These are phyloP conservation scores for Fraxinus baroniana DNA, from an alignment of 305 asterid genomes.

Conservation along the genomic window DNA sequence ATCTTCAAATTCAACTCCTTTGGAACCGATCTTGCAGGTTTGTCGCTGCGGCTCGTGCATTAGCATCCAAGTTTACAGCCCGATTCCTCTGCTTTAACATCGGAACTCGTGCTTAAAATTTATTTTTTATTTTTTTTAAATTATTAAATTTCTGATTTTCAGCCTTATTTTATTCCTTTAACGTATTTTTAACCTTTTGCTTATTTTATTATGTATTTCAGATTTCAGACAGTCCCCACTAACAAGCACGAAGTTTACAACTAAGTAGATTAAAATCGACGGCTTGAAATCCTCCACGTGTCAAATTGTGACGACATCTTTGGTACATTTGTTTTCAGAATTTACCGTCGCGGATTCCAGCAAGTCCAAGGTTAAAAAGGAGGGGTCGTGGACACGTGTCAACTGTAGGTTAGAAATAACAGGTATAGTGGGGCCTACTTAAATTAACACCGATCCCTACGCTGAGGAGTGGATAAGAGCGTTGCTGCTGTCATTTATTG, in stretches of 20 bases:
- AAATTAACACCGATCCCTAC: conserved; percentile 19
- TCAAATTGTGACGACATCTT: background rate
- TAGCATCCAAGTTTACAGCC: conserved; percentile 46
- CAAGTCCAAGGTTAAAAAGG: background rate
- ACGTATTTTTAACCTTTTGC: conserved; percentile 4
- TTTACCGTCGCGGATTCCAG: background rate
- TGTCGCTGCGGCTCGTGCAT: conserved; percentile 51
- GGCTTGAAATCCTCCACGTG: conserved; percentile 2
- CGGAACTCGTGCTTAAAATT: conserved; percentile 28
- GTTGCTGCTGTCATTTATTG: conserved; percentile 10
- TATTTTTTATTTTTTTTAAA: background rate
- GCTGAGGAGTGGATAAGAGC: conserved; percentile 20
- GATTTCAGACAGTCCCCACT: conserved; percentile 25
- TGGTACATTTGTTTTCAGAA: background rate
- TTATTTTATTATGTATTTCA: conserved; percentile 12
- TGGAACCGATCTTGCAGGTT: conserved; percentile 50
- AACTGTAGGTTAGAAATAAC: background rate
- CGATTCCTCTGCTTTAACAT: conserved; percentile 34
- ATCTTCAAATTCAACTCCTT: conserved; percentile 20
- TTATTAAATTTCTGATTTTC: conserved; percentile 19
- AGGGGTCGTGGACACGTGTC: background rate
- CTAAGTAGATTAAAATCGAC: conserved; percentile 9
- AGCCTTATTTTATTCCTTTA: conserved; percentile 2
- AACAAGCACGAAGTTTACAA: conserved; percentile 32
- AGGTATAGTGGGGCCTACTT: background rate